Base-by-base conservation (phyloP, 352 stramenopile genomes). In the Hyaloperonospora arabidopsidis region DNA sequence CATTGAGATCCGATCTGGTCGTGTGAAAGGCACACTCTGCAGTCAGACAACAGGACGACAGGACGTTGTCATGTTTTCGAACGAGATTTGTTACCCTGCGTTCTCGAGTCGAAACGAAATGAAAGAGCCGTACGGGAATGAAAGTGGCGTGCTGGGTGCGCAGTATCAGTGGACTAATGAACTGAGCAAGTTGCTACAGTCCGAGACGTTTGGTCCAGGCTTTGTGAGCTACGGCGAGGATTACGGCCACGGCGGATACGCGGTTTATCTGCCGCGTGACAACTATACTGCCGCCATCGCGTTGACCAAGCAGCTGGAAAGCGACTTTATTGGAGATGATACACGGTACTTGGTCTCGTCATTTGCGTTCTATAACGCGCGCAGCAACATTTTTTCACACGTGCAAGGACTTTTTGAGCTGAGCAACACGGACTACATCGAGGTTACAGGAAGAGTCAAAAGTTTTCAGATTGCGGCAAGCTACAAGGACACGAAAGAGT, bases 361-460 rank as follows among this genome's bases (percentile, higher is more conserved):
- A 3, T 86, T 82, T 57, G 70, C 70, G 17, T 79, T 88, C 47
- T 91, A 87, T 67, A 91, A 91, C 47, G 67, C 74, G 41, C 76
- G 63, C n/a, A 86, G 76, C 32, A 74, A 80, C 34, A 79, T 91
- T n/a, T 91, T 91, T 53, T 86, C 76, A 2, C 67, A 80, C 38
- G 61, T 91, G 2, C 74, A 88, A 25, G 76, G 65, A 15, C 62
- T 91, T 0, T 86, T 89, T 36, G 80, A 91, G 52, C 78, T 89
- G 64, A 86, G 72, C 22, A 76, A 84, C 48, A 89, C 80, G 8
- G 78, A 89, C 36, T 86, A 89, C 59, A 87, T 89, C 68, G 70
- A 87, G 52, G 78, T 76, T 12, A 86, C 78, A 11, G 57, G 67
- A 4, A 71, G 80, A 6, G 67, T 91, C 44, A 79, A 84, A 52